Conservation (phyloP, 164 flowering plant genomes). For the Buxus sempervirens region DNA sequence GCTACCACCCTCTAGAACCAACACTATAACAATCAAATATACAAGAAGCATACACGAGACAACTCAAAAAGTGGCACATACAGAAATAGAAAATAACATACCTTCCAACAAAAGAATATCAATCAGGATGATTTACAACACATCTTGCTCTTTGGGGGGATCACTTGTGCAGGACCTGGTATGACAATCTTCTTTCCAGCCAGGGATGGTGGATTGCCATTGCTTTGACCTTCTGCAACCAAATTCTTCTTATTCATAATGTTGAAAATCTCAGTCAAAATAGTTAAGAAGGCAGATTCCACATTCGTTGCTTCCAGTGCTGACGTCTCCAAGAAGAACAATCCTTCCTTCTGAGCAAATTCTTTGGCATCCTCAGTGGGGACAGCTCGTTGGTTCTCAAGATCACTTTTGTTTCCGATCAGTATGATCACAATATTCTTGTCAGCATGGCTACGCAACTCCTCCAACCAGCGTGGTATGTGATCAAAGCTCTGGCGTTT, state of each 20-base stretch:
- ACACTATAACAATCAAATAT: not conserved
- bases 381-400: slow-evolving; percentile 62
- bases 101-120: not conserved
- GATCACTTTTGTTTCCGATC: slow-evolving; percentile 72
- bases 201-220: slow-evolving; percentile 43
- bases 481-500: slow-evolving; percentile 79
- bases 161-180: slow-evolving; percentile 74
- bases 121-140: slow-evolving; percentile 45
- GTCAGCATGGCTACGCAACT: slow-evolving; percentile 79
- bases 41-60: slow-evolving; percentile 21
- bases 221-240: slow-evolving; percentile 48
- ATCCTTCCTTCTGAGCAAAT: slow-evolving; percentile 75
- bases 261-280: slow-evolving; percentile 73
- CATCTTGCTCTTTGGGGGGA: slow-evolving; percentile 52
- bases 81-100: not conserved
- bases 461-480: slow-evolving; percentile 88
- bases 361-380: slow-evolving; percentile 82
- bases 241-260: slow-evolving; percentile 69
- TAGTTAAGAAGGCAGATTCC: slow-evolving; percentile 63
- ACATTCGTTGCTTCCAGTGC: slow-evolving; percentile 73
- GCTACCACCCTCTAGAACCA: not conserved
- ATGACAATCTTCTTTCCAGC: slow-evolving; percentile 61
- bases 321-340: slow-evolving; percentile 83
- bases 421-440: slow-evolving; percentile 84
- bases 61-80: slow-evolving; percentile 12